Evolutionary conservation across 2,329 filamentous ascomycete genomes (phyloP).

Genomic region (Berkeleyomyces rouxiae): DNA sequence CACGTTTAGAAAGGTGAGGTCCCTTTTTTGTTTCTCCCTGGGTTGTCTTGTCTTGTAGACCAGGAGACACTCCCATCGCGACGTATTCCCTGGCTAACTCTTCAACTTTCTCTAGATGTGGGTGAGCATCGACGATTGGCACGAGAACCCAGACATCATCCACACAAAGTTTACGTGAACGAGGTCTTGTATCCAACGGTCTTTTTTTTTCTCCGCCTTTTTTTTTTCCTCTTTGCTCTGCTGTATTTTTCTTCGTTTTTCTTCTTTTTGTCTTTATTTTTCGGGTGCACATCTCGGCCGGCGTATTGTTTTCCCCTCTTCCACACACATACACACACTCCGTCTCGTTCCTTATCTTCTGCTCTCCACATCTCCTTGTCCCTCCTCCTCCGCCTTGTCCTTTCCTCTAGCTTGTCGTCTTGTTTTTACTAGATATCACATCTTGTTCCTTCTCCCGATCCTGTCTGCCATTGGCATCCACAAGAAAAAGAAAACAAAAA

Average conservation of each 20-base stretch:
- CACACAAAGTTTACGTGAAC: conserved; percentile 85
- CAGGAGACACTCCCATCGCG: too few relatives aligned
- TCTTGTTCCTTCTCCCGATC: conserved; percentile 4
- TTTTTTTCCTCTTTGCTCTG: neutral
- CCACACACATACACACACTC: neutral
- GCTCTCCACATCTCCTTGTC: neutral
- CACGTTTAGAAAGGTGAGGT: conserved; percentile 86
- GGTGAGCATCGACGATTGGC: conserved; percentile 99
- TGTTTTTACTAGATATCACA: neutral
- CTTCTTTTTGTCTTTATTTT: neutral
- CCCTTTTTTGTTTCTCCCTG: neutral
- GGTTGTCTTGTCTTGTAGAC: conserved; percentile 4
- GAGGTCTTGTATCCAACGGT: neutral
- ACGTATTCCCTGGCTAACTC: neutral
- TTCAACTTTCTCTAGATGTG: conserved; percentile 63
- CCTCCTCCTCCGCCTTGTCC: neutral
- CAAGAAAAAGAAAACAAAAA: neutral
- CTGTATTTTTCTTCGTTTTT: neutral
- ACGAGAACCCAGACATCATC: conserved; percentile 97
- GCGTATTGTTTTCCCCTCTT: neutral
- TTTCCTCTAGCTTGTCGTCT: neutral
- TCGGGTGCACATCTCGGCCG: neutral
- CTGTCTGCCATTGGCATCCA: neutral
- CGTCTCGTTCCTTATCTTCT: neutral
- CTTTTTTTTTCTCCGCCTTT: neutral